These are phyloP conservation scores for Scedosporium boydii DNA, from an alignment of 2,329 filamentous ascomycete species.

Conservation along the genomic window DNA sequence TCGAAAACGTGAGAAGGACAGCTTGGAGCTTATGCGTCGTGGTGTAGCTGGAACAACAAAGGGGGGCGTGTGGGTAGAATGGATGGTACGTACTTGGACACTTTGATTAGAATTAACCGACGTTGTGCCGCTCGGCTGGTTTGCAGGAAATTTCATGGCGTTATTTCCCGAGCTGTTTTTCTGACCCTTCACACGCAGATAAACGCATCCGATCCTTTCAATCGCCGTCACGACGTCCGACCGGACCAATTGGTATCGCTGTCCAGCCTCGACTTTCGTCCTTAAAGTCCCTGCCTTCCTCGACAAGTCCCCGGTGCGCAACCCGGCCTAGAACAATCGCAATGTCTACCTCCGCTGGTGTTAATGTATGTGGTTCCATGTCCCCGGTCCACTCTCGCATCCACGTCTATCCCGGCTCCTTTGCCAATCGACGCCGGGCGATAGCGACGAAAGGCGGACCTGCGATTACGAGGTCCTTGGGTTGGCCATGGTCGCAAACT, in stretches of 20 bases:
- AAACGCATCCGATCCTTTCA: neutral
- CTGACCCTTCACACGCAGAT: neutral
- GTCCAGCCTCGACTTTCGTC: neutral
- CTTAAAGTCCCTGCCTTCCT: neutral
- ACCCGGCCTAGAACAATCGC: neutral
- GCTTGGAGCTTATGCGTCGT: constrained; percentile 30
- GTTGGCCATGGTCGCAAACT: neutral
- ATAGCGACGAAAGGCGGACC: neutral
- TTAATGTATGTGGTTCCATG: constrained; percentile 6
- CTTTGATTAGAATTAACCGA: neutral
- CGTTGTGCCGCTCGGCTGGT: constrained; percentile 4
- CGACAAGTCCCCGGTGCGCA: neutral
- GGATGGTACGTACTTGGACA: neutral
- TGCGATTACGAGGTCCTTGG: neutral
- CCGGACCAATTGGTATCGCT: constrained; percentile 7
- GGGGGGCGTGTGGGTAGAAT: neutral
- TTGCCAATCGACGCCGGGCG: neutral
- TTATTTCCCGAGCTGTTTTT: constrained; percentile 9
- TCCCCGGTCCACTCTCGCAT: neutral
- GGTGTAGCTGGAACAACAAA: constrained; percentile 1
- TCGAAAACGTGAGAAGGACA: constrained; percentile 24
- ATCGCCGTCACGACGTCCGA: constrained; percentile 4
- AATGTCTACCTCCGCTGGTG: constrained; percentile 6
- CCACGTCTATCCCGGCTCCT: neutral
- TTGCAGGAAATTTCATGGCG: constrained; percentile 1